These are phyloP conservation scores for Xenoacremonium recifei DNA, from an alignment of 2,329 filamentous ascomycete species.

Conservation along the genomic window DNA sequence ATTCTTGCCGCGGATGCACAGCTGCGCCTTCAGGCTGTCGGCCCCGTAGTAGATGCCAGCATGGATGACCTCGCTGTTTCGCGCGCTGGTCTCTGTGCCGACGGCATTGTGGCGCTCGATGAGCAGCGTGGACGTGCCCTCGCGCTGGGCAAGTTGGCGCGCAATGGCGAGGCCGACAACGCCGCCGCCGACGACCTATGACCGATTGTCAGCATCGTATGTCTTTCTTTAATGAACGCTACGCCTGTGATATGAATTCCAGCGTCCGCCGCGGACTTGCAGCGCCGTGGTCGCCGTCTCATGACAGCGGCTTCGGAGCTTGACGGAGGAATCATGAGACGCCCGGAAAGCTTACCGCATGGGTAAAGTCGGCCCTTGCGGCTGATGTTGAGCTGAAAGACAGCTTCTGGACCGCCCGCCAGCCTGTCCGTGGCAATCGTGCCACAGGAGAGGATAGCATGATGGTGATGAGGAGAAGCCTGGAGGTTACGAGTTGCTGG, in stretches of 20 bases:
- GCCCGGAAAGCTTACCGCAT: constrained; percentile 35
- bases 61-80: constrained; percentile 96
- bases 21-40: constrained; percentile 72
- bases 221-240: neutral
- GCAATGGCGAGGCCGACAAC: constrained; percentile 80
- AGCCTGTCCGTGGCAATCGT: neutral
- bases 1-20: constrained; percentile 76
- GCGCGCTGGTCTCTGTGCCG: constrained; percentile 83
- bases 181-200: constrained; percentile 57
- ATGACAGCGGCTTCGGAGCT: neutral
- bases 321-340: neutral
- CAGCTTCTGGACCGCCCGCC: constrained; percentile 11
- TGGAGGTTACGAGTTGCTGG: too few species aligned
- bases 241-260: neutral
- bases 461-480: neutral
- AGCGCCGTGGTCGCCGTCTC: neutral
- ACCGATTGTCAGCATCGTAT: constrained; percentile 4
- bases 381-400: constrained; percentile 36
- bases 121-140: constrained; percentile 66
- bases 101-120: constrained; percentile 75
- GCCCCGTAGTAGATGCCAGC: constrained; percentile 88
- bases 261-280: neutral
- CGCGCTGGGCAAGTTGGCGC: constrained; percentile 64
- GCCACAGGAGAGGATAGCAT: constrained; percentile 16
- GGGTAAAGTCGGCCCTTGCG: constrained; percentile 42